These are phyloP conservation scores for Hyparrhenia diplandra DNA, from an alignment of 176 grass and related monocot species.

Conservation along the genomic window DNA sequence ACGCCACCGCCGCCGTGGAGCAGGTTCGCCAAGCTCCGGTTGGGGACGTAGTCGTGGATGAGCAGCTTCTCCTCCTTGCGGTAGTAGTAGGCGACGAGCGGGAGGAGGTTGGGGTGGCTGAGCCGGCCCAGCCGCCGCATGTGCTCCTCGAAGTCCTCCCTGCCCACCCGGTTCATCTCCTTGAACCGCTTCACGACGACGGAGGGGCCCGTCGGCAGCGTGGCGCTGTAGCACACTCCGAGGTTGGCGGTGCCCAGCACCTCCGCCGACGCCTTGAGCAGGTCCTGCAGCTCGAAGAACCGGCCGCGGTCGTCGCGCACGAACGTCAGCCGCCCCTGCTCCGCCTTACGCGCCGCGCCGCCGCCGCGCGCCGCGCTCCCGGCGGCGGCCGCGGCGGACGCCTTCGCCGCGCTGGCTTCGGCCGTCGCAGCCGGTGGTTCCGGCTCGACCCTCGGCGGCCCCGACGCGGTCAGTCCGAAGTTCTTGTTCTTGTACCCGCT, in stretches of 20 bases:
- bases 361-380: background rate
- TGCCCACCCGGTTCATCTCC: slow-evolving; percentile 84
- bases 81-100: slow-evolving; percentile 80
- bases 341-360: slow-evolving; percentile 24
- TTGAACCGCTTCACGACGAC: slow-evolving; percentile 94
- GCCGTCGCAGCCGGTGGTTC: background rate
- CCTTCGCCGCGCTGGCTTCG: background rate
- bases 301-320: slow-evolving; percentile 54
- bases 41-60: slow-evolving; percentile 66
- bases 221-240: slow-evolving; percentile 77
- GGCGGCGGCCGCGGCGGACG: background rate
- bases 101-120: slow-evolving; percentile 84
- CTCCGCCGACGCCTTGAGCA: slow-evolving; percentile 89
- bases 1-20: slow-evolving; percentile 39
- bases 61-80: slow-evolving; percentile 96
- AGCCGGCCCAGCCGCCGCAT: slow-evolving; percentile 87
- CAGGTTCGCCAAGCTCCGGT: slow-evolving; percentile 63
- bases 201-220: slow-evolving; percentile 39
- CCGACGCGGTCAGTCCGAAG: slow-evolving; percentile 7
- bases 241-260: slow-evolving; percentile 69
- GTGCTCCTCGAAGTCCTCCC: slow-evolving; percentile 93
- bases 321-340: slow-evolving; percentile 70
- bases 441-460: background rate
- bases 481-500: slow-evolving; percentile 17
- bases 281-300: slow-evolving; percentile 78